Evolutionary conservation across 2,329 filamentous ascomycete species (phyloP).

Genomic region (Tricladium varicosporioides): DNA sequence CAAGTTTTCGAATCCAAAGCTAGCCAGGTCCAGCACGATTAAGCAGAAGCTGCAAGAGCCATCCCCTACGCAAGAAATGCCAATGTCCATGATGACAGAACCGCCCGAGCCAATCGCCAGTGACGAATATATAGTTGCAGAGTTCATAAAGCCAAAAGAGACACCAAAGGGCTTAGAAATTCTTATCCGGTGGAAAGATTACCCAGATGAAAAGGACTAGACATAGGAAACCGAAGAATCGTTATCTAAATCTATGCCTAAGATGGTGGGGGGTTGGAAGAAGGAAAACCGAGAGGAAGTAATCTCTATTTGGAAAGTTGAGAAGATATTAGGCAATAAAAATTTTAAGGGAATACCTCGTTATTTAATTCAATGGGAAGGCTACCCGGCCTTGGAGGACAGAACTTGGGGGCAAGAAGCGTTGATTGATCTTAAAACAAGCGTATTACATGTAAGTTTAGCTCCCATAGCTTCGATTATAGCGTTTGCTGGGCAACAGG

Average conservation of each 20-base stretch:
- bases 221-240: constrained; percentile 18
- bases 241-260: constrained; percentile 12
- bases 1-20: no score
- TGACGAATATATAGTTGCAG: constrained; percentile 5
- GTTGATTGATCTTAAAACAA: no score
- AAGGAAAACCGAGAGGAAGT: not conserved
- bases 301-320: constrained; percentile 5
- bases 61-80: no score
- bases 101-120: no score
- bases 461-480: no score
- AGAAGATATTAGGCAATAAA: constrained; percentile 18
- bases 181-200: constrained; percentile 22
- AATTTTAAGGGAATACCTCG: constrained; percentile 13
- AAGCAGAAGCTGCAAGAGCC: no score
- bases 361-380: constrained; percentile 23
- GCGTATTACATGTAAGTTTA: no score
- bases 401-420: constrained; percentile 19
- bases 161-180: constrained; percentile 11
- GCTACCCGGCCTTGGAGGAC: constrained; percentile 16
- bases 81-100: no score
- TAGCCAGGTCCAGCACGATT: no score
- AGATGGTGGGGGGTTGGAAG: constrained; percentile 16
- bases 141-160: constrained; percentile 14
- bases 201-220: constrained; percentile 19
- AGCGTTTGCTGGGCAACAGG: no score